These are phyloP conservation scores for Cercospora sesami DNA, from an alignment of 2,329 filamentous ascomycete species.

Conservation along the genomic window DNA sequence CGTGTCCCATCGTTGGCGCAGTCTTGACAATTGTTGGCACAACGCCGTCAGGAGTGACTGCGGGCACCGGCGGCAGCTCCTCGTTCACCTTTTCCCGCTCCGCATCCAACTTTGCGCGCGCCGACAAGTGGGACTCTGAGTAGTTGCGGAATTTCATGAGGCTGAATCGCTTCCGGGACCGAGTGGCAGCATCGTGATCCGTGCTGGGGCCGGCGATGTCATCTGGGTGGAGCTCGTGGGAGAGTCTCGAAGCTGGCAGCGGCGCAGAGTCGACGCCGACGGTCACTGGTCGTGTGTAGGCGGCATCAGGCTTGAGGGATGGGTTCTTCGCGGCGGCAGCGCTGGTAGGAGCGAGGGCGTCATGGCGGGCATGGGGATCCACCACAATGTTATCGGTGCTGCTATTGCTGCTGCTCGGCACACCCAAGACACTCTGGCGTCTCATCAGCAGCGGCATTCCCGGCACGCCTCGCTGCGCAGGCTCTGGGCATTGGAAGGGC, in stretches of 20 bases:
- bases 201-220: slow-evolving; percentile 29
- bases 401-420: slow-evolving; percentile 19
- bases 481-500: slow-evolving; percentile 24
- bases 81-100: slow-evolving; percentile 45
- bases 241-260: slow-evolving; percentile 26
- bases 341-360: slow-evolving; percentile 10
- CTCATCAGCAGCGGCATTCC: slow-evolving; percentile 42
- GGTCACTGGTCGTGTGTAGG: slow-evolving; percentile 20
- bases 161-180: slow-evolving; percentile 55
- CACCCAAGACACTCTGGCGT: slow-evolving; percentile 48
- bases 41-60: slow-evolving; percentile 36
- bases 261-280: slow-evolving; percentile 18
- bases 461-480: slow-evolving; percentile 26
- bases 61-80: slow-evolving; percentile 50
- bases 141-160: slow-evolving; percentile 82
- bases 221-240: slow-evolving; percentile 31
- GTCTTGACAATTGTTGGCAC: slow-evolving; percentile 82
- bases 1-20: slow-evolving; percentile 52
- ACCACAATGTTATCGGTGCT: slow-evolving; percentile 1
- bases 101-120: slow-evolving; percentile 69
- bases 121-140: slow-evolving; percentile 84
- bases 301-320: slow-evolving; percentile 20
- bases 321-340: slow-evolving; percentile 18
- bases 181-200: slow-evolving; percentile 20
- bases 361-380: not conserved